A percentile compares a stretch with the other conserved stretches of the same genome.
These are phyloP conservation scores for Eremothecium sinecaudum DNA, from an alignment of 1,139 yeast species.

Conservation along the genomic window DNA sequence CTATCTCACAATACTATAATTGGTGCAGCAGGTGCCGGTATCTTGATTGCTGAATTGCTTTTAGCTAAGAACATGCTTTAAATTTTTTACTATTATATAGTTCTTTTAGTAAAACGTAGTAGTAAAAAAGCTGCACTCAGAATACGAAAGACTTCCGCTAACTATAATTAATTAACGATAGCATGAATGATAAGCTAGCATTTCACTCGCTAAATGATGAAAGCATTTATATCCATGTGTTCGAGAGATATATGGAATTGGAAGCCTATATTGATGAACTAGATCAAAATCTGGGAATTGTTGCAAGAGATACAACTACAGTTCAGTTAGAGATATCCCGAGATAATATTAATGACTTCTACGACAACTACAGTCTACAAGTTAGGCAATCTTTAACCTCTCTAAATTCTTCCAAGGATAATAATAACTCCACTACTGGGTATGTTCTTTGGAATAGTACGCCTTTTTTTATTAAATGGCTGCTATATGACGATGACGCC, in stretches of 20 bases:
- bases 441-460: conserved; percentile 31
- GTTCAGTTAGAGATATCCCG: conserved; percentile 23
- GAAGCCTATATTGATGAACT: conserved; percentile 16
- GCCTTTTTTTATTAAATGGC: conserved; percentile 27
- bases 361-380: conserved; percentile 13
- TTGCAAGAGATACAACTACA: conserved; percentile 9
- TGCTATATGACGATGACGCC: conserved; percentile 21
- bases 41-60: conserved; percentile 86
- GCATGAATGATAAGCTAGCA: background rate
- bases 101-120: background rate
- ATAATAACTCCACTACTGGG: conserved; percentile 31
- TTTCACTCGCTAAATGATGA: conserved; percentile 16
- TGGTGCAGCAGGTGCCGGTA: conserved; percentile 99
- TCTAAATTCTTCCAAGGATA: conserved; percentile 23
- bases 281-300: conserved; percentile 30
- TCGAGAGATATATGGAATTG: conserved; percentile 24
- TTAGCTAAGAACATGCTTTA: conserved; percentile 65
- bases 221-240: conserved; percentile 25
- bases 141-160: too few species aligned
- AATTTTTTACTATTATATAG: background rate
- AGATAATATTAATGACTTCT: background rate
- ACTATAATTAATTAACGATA: too few species aligned
- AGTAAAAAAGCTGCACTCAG: too few species aligned
- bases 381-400: conserved; percentile 25
- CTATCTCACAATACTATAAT: conserved; percentile 92